Percentiles rank a stretch among this genome's conserved stretches.
These are phyloP conservation scores for Viridothelium virens DNA, from an alignment of 495 filamentous ascomycete species.

Conservation along the genomic window DNA sequence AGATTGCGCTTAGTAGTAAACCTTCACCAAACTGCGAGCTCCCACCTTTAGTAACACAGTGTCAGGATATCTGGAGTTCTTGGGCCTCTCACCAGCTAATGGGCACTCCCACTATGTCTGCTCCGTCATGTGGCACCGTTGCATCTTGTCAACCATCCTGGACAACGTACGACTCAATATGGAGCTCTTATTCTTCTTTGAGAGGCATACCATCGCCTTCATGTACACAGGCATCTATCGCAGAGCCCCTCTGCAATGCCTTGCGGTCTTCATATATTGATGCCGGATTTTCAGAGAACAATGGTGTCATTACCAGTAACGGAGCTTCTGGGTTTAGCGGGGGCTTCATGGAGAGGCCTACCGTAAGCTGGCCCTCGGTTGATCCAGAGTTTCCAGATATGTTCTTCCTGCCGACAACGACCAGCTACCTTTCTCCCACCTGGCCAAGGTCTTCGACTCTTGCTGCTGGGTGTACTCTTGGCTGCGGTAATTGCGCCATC, in stretches of 20 bases:
- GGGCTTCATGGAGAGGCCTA: neutral
- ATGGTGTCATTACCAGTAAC: neutral
- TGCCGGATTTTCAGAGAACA: neutral
- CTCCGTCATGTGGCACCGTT: neutral
- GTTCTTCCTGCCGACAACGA: neutral
- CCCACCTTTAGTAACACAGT: neutral
- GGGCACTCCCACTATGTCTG: neutral
- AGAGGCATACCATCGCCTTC: neutral
- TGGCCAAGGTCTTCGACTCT: slow-evolving; percentile 11
- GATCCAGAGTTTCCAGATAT: neutral
- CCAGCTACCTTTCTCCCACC: neutral
- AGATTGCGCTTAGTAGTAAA: neutral
- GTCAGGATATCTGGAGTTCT: neutral
- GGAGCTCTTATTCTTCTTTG: neutral
- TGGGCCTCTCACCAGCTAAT: neutral
- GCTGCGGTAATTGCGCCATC: slow-evolving; percentile 14
- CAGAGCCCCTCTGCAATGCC: neutral
- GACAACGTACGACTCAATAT: neutral
- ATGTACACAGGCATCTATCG: neutral
- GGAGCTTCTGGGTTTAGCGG: neutral
- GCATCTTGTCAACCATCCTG: neutral
- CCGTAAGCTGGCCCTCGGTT: no score
- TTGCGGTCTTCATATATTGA: neutral
- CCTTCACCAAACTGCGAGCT: neutral
- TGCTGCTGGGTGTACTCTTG: slow-evolving; percentile 13